phyloP scores from a whole-genome alignment of 495 filamentous ascomycete genomes.

The Pseudoneurospora amorphoporcata region DNA sequence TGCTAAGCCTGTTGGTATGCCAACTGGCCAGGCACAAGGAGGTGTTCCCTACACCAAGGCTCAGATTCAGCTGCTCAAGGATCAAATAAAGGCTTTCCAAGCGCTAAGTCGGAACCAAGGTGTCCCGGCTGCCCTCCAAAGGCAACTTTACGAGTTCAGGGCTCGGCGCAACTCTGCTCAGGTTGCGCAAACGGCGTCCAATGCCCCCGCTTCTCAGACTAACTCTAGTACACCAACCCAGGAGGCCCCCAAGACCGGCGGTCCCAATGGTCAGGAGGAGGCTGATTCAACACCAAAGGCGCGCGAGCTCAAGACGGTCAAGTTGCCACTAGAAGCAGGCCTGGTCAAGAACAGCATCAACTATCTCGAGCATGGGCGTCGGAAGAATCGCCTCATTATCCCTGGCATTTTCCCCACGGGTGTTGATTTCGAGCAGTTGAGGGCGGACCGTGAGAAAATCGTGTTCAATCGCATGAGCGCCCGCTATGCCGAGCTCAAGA shows the following conservation, averaged over 20 bases:
- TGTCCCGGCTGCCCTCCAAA: slow-evolving; percentile 62
- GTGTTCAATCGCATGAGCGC: slow-evolving; percentile 81
- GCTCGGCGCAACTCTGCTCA: slow-evolving; percentile 51
- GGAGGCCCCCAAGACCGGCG: slow-evolving; percentile 30
- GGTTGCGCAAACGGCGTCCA: slow-evolving; percentile 37
- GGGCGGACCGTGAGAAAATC: slow-evolving; percentile 76
- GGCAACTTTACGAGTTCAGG: slow-evolving; percentile 63
- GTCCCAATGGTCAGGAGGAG: slow-evolving; percentile 22
- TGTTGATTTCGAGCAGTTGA: slow-evolving; percentile 70
- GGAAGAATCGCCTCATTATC: slow-evolving; percentile 63
- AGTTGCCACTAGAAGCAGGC: slow-evolving; percentile 50
- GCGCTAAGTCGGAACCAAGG: slow-evolving; percentile 68
- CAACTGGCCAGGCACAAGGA: slow-evolving; percentile 7
- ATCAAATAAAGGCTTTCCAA: slow-evolving; percentile 78
- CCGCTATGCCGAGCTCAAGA: slow-evolving; percentile 71
- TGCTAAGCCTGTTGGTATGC: slow-evolving; percentile 14
- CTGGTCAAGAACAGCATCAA: slow-evolving; percentile 49
- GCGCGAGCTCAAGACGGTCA: slow-evolving; percentile 45
- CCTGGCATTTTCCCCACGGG: slow-evolving; percentile 82
- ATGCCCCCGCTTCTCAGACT: slow-evolving; percentile 28
- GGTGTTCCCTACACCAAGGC: slow-evolving; percentile 50
- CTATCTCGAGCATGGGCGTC: slow-evolving; percentile 65
- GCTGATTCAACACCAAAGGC: slow-evolving; percentile 17
- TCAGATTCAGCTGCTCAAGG: slow-evolving; percentile 59
- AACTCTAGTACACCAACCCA: slow-evolving; percentile 44